These are phyloP conservation scores for Diplodia scrobiculata DNA, from an alignment of 2,329 filamentous ascomycete species.

Conservation along the genomic window DNA sequence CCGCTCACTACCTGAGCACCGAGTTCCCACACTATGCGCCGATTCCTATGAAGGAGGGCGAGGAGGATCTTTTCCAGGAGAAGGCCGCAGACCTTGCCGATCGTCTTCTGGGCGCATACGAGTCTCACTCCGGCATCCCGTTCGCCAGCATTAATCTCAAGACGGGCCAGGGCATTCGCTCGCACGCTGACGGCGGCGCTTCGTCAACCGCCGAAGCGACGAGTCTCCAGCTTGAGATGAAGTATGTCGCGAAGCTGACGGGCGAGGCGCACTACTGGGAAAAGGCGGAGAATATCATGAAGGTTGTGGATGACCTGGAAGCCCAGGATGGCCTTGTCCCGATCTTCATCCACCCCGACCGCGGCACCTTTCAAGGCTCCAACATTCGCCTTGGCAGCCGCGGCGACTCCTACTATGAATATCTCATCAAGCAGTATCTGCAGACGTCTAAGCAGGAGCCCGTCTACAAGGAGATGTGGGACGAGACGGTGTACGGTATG, in stretches of 20 bases:
- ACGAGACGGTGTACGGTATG: slow-evolving; percentile 78
- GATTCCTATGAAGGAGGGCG: slow-evolving; percentile 67
- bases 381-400: slow-evolving; percentile 92
- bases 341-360: slow-evolving; percentile 82
- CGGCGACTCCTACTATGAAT: slow-evolving; percentile 98
- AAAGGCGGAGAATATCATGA: slow-evolving; percentile 85
- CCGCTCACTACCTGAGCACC: slow-evolving; percentile 91
- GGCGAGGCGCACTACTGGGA: slow-evolving; percentile 94
- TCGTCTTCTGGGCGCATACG: slow-evolving; percentile 81
- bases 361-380: slow-evolving; percentile 74
- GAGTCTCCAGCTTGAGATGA: slow-evolving; percentile 91
- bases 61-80: slow-evolving; percentile 91
- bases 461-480: slow-evolving; percentile 90
- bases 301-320: slow-evolving; percentile 82
- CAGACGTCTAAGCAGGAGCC: slow-evolving; percentile 86
- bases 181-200: slow-evolving; percentile 81
- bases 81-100: slow-evolving; percentile 93
- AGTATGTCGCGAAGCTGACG: slow-evolving; percentile 92
- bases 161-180: slow-evolving; percentile 72
- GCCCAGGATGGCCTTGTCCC: slow-evolving; percentile 81
- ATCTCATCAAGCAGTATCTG: slow-evolving; percentile 96
- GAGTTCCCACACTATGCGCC: slow-evolving; percentile 78
- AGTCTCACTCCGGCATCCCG: slow-evolving; percentile 82
- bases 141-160: slow-evolving; percentile 88
- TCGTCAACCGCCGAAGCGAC: slow-evolving; percentile 94